Percentiles rank a stretch among this genome's conserved stretches.
phyloP scores from a whole-genome alignment of 2,329 filamentous ascomycete species.

The Fusarium sp. region DNA sequence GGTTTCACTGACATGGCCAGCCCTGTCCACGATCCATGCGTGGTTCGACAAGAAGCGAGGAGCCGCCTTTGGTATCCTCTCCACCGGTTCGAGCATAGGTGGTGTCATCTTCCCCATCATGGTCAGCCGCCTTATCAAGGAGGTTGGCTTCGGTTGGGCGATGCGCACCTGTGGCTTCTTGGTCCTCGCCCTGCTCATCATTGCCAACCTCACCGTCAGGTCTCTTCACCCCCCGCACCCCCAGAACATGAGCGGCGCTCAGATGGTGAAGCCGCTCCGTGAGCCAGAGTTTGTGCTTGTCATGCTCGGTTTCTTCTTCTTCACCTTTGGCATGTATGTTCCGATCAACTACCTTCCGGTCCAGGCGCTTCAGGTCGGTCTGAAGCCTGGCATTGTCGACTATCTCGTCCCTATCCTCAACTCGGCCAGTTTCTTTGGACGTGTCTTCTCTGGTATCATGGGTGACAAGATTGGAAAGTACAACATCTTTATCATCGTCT shows the following conservation, averaged over 20 bases:
- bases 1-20: constrained; percentile 19
- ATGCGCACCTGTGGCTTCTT: constrained; percentile 52
- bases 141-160: constrained; percentile 52
- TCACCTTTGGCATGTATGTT: constrained; percentile 50
- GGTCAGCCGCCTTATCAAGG: constrained; percentile 47
- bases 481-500: constrained; percentile 57
- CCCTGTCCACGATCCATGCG: constrained; percentile 45
- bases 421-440: constrained; percentile 50
- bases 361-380: constrained; percentile 44
- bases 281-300: constrained; percentile 48
- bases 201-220: constrained; percentile 46
- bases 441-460: constrained; percentile 46
- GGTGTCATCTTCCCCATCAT: constrained; percentile 54
- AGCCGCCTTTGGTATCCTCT: constrained; percentile 48
- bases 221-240: constrained; percentile 37
- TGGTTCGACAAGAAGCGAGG: constrained; percentile 50
- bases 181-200: constrained; percentile 45
- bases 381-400: constrained; percentile 43
- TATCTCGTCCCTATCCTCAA: constrained; percentile 53
- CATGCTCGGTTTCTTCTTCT: constrained; percentile 46
- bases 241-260: constrained; percentile 43
- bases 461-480: constrained; percentile 51
- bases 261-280: constrained; percentile 46
- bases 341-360: constrained; percentile 50
- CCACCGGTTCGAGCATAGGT: constrained; percentile 50